A percentile compares a stretch with the other conserved stretches of the same genome.
Conservation (phyloP, 257 asterid species). For the Nicotiana benthamiana region DNA sequence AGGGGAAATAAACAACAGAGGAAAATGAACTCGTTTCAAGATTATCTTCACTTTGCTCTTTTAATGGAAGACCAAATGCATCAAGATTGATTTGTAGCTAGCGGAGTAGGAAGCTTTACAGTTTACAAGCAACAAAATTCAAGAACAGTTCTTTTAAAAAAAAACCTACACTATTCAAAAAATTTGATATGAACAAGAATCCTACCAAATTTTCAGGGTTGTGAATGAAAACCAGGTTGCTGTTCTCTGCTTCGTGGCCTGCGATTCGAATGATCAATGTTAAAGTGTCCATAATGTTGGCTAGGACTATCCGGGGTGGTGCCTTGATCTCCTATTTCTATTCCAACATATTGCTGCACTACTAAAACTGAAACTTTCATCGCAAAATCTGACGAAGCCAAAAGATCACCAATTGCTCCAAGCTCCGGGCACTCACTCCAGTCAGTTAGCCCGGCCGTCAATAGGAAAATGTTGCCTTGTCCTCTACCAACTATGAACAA, state of each 20-base stretch:
- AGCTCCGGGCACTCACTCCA: slow-evolving; percentile 99
- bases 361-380: slow-evolving; percentile 74
- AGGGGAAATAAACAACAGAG: background rate
- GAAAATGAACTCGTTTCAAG: background rate
- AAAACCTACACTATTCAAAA: background rate
- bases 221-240: slow-evolving; percentile 29
- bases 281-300: slow-evolving; percentile 22
- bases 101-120: background rate
- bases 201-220: slow-evolving; percentile 24
- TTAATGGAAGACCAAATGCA: background rate
- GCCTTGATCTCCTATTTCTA: slow-evolving; percentile 33
- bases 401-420: slow-evolving; percentile 79
- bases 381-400: slow-evolving; percentile 84
- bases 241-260: slow-evolving; percentile 20
- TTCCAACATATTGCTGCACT: slow-evolving; percentile 78
- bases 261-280: slow-evolving; percentile 9
- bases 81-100: background rate
- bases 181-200: background rate
- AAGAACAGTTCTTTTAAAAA: background rate
- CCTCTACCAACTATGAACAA: slow-evolving; percentile 82
- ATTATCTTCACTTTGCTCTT: background rate
- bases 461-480: slow-evolving; percentile 48
- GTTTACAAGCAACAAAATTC: background rate
- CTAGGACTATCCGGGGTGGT: slow-evolving; percentile 45
- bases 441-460: slow-evolving; percentile 80